Base-by-base conservation (phyloP, 768 basidiomycete species). In the Fomitopsis pulvina region DNA sequence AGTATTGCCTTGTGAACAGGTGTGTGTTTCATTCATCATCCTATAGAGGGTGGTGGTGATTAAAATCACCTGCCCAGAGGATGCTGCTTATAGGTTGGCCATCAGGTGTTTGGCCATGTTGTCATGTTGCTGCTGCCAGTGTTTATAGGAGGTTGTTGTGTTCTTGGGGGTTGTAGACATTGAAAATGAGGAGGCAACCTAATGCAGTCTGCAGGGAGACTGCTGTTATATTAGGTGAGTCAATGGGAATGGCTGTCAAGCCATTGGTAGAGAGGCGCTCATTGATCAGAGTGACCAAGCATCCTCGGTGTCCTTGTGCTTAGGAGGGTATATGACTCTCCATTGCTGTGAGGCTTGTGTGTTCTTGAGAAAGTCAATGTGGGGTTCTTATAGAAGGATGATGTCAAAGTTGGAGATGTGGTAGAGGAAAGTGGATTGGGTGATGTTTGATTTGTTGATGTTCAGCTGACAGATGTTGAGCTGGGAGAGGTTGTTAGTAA, bases 31-130 rank as follows among this genome's bases (percentile, higher is more conserved):
- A 2, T 0, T 45, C 28, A 1, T 62, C 55, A 16, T 75, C 72
- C 72, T 72, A 74, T 3, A 63, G 32, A 0, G 66, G 63, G 56
- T 71, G 68, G 49, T 73, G 72, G 8, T 64, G 48, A 55, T 73
- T 72, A 63, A 72, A 71, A 58, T 73, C 66, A 0, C 70, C 71
- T 0, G 59, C 39, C 65, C 62, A 66, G 6, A 71, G 21, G 10
- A 63, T 24, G 45, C 61, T 57, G 32, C 40, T 37, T 12, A 21
- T 21, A 16, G 51, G 42, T 11, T 26, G 16, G 20, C 10, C 48
- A 11, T 42, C 24, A 20, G 41, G n/a, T 29, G 6, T 34, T n/a
- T 37, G 11, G 10, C 27, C 27, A 3, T 40, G 11, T 37, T 18
- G 14, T 37, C 34, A 12, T 18, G 34, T 6, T 16, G 34, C 22